Evolutionary conservation across 352 stramenopile species (phyloP), one percentile per base, ranked within the genome.

Genomic region (Pythium scleroteichum): DNA sequence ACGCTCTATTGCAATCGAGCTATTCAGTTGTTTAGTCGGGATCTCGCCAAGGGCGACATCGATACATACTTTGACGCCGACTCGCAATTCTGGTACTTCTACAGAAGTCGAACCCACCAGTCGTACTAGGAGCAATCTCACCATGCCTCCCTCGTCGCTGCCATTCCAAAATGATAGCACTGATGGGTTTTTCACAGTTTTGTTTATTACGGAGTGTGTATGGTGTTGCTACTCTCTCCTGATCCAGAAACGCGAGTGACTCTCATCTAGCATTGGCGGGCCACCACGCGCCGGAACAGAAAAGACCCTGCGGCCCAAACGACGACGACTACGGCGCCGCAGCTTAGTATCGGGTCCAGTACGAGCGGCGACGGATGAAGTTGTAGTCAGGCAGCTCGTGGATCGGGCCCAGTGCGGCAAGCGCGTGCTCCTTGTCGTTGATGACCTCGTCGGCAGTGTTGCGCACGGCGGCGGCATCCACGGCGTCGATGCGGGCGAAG

Each of bases 301-400:
- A 35, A 10, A 35, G 29, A 35, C 29, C 29, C 29, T 35, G 29
- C 50, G 47, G 13, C 19, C 20, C 46, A 33, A 50, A 53, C 59
- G 48, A 75, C 67, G 53, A 48, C 58, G 24, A 45, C 16, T 22
- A 73, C 59, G 58, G 52, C 33, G 51, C 59, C 27, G 44, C 47
- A 23, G 58, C 66, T 82, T 91, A 97, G 87, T 93, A 94, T 77
- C 86, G 85, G 72, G 98, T 77, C 96, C 97, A 99, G 95, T 98
- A 99, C 55, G 97, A 99, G 73, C 98, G 91, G 77, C 96, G 89
- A 79, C 98, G 93, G 81, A 99, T 98, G 82, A 98, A 99, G 79
- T 98, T 99, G 93, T 99, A 99, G 79, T 99, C 97, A 40, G 97
- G 97, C 73, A 99, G 82, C 74, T 99, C 97, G 79, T 99, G 88